A percentile compares a stretch with the other conserved stretches of the same genome.
phyloP scores from a whole-genome alignment of 108 stramenopile genomes.

The Skeletonema potamos region DNA sequence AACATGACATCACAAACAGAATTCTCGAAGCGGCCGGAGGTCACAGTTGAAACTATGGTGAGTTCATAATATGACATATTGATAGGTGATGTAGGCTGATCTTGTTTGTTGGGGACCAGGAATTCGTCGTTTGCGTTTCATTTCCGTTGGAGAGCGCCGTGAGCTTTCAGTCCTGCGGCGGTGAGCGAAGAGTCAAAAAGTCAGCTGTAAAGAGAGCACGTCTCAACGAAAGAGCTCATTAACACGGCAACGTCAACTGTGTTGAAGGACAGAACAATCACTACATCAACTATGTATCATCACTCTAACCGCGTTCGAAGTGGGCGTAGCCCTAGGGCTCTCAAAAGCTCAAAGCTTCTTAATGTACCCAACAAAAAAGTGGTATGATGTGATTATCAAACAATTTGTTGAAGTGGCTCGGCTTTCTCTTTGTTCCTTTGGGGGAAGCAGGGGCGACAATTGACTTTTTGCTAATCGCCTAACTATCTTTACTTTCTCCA shows the following conservation, averaged over 20 bases:
- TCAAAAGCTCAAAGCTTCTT: background rate
- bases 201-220: background rate
- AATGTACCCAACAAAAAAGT: background rate
- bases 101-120: background rate
- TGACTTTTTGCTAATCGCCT: background rate
- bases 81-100: no score
- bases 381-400: background rate
- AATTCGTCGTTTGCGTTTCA: background rate
- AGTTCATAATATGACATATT: no score
- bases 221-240: no score
- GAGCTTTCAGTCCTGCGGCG: background rate
- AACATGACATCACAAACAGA: constrained; percentile 37
- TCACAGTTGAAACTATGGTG: constrained; percentile 83
- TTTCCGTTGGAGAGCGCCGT: background rate
- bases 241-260: background rate
- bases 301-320: constrained; percentile 2
- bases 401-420: background rate
- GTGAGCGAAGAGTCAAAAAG: no score
- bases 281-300: constrained; percentile 4
- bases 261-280: no score
- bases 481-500: background rate
- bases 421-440: background rate
- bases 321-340: background rate
- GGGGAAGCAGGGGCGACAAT: no score
- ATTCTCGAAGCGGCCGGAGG: constrained; percentile 73